These are phyloP conservation scores for Corylus heterophylla DNA, from an alignment of 306 rosid genomes.

Conservation along the genomic window DNA sequence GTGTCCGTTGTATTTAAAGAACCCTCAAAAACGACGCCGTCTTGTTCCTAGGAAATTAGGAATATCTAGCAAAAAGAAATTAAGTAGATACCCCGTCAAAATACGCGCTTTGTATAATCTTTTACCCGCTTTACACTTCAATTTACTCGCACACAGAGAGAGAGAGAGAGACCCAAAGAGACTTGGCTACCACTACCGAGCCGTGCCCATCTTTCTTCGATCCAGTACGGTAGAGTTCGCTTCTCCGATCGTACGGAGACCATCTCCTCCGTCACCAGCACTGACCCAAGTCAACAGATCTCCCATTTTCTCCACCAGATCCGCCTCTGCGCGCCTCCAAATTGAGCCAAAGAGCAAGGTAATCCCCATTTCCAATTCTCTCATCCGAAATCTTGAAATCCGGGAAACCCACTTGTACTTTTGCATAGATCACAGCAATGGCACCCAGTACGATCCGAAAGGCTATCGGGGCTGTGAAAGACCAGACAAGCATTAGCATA, in stretches of 20 bases:
- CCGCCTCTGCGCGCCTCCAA: neutral
- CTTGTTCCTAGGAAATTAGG: too few species aligned
- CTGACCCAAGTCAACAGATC: constrained; percentile 15
- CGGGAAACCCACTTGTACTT: neutral
- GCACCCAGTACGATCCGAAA: constrained; percentile 79
- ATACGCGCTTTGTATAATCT: too few species aligned
- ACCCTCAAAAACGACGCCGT: too few species aligned
- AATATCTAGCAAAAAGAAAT: too few species aligned
- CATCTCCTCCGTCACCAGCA: constrained; percentile 2
- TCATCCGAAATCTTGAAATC: constrained; percentile 17
- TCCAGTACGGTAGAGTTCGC: neutral
- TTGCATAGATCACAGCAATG: constrained; percentile 30
- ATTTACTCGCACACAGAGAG: neutral
- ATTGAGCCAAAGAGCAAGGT: constrained; percentile 8
- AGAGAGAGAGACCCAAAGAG: neutral
- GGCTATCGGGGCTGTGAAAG: constrained; percentile 89
- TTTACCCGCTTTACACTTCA: neutral
- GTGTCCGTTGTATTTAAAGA: too few species aligned
- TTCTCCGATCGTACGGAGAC: constrained; percentile 18
- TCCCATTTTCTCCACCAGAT: constrained; percentile 18
- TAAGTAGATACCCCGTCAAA: too few species aligned
- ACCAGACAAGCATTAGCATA: constrained; percentile 85
- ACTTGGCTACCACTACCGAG: neutral
- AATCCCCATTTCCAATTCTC: constrained; percentile 12
- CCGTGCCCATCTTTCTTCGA: neutral